These are phyloP conservation scores for Cyclaneusma minus DNA, from an alignment of 2,329 filamentous ascomycete genomes.

Conservation along the genomic window DNA sequence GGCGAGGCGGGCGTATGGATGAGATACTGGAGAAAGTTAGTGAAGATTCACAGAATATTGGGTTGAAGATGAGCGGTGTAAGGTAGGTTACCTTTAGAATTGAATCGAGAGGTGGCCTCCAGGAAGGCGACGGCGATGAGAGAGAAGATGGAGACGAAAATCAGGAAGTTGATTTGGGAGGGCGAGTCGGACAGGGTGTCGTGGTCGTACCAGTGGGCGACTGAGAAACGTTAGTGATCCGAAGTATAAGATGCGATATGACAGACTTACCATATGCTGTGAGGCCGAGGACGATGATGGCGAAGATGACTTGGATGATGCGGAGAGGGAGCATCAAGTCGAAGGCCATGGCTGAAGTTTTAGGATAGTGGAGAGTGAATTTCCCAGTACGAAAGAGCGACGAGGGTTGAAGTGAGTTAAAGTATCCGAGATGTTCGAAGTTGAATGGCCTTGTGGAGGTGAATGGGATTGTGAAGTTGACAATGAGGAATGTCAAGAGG, in stretches of 20 bases:
- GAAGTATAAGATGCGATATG: conserved; percentile 3
- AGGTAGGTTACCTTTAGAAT: conserved; percentile 21
- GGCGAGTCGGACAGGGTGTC: conserved; percentile 39
- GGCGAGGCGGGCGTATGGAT: conserved; percentile 31
- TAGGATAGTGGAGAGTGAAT: no score
- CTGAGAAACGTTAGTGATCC: conserved; percentile 21
- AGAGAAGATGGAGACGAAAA: conserved; percentile 37
- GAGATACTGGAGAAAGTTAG: conserved; percentile 20
- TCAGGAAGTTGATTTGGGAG: conserved; percentile 38
- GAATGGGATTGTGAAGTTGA: no score
- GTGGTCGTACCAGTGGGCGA: conserved; percentile 42
- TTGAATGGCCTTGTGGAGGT: no score
- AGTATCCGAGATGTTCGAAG: no score
- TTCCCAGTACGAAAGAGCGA: no score
- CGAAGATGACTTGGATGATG: conserved; percentile 28
- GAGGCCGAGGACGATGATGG: conserved; percentile 28
- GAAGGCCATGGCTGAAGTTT: no score
- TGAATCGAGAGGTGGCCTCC: conserved; percentile 30
- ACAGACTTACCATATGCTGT: conserved; percentile 32
- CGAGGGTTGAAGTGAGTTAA: no score
- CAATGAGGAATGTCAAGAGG: no score
- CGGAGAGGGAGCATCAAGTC: conserved; percentile 27
- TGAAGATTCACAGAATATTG: background rate
- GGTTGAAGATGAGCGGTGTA: background rate
- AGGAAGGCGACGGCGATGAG: conserved; percentile 38